A percentile compares a stretch with the other conserved stretches of the same genome.
phyloP scores from a whole-genome alignment of 768 basidiomycete genomes.

The Suillus sp. region DNA sequence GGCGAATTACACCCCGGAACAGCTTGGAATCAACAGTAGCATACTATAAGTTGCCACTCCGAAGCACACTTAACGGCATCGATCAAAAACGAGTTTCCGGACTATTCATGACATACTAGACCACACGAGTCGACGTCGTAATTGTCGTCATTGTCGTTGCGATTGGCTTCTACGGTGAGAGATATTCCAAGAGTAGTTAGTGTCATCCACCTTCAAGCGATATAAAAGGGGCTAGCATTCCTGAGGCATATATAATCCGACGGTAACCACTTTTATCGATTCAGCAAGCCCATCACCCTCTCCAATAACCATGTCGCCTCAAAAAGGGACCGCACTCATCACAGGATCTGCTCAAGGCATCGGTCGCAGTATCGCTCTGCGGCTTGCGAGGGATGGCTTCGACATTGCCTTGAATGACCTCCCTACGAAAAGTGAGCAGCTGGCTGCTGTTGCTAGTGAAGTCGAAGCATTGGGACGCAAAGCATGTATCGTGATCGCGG shows the following conservation, averaged over 20 bases:
- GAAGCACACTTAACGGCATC: neutral
- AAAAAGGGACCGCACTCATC: constrained; percentile 28
- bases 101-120: neutral
- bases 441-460: constrained; percentile 17
- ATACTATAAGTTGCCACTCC: neutral
- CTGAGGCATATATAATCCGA: neutral
- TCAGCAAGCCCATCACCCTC: neutral
- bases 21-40: neutral
- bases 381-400: constrained; percentile 31
- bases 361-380: constrained; percentile 29
- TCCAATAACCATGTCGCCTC: neutral
- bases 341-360: constrained; percentile 29
- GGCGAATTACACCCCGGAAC: neutral
- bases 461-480: constrained; percentile 16
- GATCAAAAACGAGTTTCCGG: neutral
- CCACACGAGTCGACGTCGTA: neutral
- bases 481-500: constrained; percentile 8
- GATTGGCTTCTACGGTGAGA: neutral
- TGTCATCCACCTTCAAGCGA: neutral
- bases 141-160: neutral
- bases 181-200: constrained; percentile 7
- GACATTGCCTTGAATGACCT: constrained; percentile 32
- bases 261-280: neutral
- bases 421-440: constrained; percentile 7
- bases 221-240: neutral